Conservation (phyloP, 441 rosid species). For the Croton laevigatus region DNA sequence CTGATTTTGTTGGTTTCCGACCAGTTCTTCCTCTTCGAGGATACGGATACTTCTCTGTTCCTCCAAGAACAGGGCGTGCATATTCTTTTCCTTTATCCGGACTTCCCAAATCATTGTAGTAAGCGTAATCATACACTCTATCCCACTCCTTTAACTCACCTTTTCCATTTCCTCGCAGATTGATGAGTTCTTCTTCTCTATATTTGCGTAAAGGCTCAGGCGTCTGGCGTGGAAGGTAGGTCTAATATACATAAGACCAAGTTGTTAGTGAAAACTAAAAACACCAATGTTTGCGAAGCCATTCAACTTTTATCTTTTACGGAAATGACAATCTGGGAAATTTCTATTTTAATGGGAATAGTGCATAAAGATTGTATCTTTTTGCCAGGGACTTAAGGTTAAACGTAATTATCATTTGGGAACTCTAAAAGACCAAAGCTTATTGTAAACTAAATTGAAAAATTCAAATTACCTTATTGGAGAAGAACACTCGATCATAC, state of each 20-base stretch:
- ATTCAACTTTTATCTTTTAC: background rate
- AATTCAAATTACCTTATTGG: constrained; percentile 60
- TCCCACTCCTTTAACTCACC: constrained; percentile 80
- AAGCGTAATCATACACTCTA: constrained; percentile 82
- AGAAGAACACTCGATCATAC: constrained; percentile 73
- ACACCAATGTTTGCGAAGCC: background rate
- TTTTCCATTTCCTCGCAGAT: constrained; percentile 57
- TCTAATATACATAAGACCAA: constrained; percentile 34
- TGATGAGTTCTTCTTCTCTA: constrained; percentile 63
- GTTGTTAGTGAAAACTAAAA: constrained; percentile 10
- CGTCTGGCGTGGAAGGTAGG: constrained; percentile 75
- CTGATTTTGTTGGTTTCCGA: constrained; percentile 56
- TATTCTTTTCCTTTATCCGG: constrained; percentile 61
- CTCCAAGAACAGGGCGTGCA: constrained; percentile 71
- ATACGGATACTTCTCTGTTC: constrained; percentile 63
- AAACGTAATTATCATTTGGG: too few relatives aligned
- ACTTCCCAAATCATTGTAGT: constrained; percentile 76
- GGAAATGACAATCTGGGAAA: background rate
- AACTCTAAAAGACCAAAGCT: too few relatives aligned
- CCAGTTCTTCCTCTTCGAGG: constrained; percentile 88
- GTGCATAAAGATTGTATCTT: background rate
- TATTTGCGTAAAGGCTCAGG: constrained; percentile 56
- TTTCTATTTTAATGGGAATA: background rate
- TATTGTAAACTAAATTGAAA: too few relatives aligned
- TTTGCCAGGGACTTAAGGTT: background rate